Conservation (phyloP, 2,329 filamentous ascomycete genomes). For the Penicillium freii region DNA sequence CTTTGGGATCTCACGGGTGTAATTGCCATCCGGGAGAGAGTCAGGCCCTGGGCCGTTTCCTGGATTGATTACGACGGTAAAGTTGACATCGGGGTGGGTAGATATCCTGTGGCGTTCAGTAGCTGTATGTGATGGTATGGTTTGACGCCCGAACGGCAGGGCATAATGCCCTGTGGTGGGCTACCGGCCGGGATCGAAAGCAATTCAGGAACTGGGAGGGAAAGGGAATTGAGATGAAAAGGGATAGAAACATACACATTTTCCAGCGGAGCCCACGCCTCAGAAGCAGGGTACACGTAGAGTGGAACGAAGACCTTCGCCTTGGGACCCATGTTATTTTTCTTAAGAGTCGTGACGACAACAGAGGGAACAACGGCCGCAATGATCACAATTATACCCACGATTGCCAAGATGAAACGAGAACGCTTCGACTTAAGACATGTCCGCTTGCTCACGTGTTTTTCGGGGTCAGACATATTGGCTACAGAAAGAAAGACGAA, state of each 20-base stretch:
- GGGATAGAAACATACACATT: constrained; percentile 39
- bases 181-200: constrained; percentile 11
- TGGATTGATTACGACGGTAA: constrained; percentile 53
- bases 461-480: constrained; percentile 24
- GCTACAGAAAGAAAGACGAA: constrained; percentile 9
- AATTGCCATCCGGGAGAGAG: constrained; percentile 45
- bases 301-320: constrained; percentile 49
- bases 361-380: constrained; percentile 34
- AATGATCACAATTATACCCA: constrained; percentile 32
- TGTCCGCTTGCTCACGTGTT: constrained; percentile 35
- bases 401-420: constrained; percentile 27
- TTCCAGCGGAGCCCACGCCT: constrained; percentile 48
- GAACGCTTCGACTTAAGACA: constrained; percentile 32
- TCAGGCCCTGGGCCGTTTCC: constrained; percentile 48
- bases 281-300: constrained; percentile 50
- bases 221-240: constrained; percentile 8
- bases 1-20: constrained; percentile 42
- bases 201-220: neutral
- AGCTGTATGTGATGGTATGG: constrained; percentile 9
- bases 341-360: constrained; percentile 36
- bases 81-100: constrained; percentile 44
- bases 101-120: constrained; percentile 36
- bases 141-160: constrained; percentile 11
- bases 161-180: constrained; percentile 12
- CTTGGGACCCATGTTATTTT: constrained; percentile 39